Base-by-base conservation (phyloP, 2,329 filamentous ascomycete species). In the Botrytis pseudocinerea region DNA sequence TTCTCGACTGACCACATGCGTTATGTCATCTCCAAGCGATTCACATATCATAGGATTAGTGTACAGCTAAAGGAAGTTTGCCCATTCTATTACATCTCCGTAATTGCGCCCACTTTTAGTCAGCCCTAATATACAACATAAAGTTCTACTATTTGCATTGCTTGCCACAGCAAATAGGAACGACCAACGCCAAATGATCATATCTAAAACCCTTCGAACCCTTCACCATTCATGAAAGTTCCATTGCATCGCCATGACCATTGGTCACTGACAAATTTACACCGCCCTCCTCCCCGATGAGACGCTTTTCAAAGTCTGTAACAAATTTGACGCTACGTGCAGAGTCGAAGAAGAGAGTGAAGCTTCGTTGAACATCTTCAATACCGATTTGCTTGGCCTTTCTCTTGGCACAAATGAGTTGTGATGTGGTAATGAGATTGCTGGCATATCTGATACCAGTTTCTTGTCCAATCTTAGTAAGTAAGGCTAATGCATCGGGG, bases 391-490 rank as follows among this genome's bases (percentile, higher is more conserved):
- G 91, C 82, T 93, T 93, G 25, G 92, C 91, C 80, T 91, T 92
- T 77, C 95, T 90, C 87, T 98, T 98, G 79, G 93, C 90, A 75
- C 90, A 90, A 68, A 98, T 88, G 62, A 99, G 88, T 82, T 97
- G 92, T 8, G 94, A 96, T 2, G 96, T 98, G 35, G 93, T 97
- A 83, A 99, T 98, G 72, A 99, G 90, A 82, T 99, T 98, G 85
- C 94, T 97, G n/a, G 95, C 95, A 82, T 99, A 99, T 78, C 96
- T 89, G 69, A 99, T 87, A 38, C 95, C 95, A 1, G 94, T 91
- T 82, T 99, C 96, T 80, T 95, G 89, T 44, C 95, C 96, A 79
- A 98, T 97, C 86, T 98, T 98, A 75, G 96, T 97, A 54, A 99
- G 88, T 22, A 99, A 88, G 1, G 95, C 95, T 20, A 99, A 88